A percentile compares a stretch with the other conserved stretches of the same genome.
Evolutionary conservation across 2,329 filamentous ascomycete species (phyloP).

Genomic region (Alternaria arborescens): DNA sequence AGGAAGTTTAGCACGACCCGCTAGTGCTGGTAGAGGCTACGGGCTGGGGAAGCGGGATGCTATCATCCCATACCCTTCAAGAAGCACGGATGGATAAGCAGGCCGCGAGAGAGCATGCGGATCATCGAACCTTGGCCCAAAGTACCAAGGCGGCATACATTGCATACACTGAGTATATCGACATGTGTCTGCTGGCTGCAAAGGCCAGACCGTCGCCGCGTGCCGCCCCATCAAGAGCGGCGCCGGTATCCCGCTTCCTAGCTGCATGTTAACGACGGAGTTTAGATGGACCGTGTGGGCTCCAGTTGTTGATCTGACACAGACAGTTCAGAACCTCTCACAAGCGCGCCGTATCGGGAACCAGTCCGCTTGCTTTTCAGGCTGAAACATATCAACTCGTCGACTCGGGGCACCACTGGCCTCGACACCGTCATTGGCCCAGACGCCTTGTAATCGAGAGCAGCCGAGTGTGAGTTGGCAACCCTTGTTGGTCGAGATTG

Average conservation of each 20-base stretch:
- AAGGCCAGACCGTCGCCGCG: conserved; percentile 2
- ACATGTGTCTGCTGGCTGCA: neutral
- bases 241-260: conserved; percentile 18
- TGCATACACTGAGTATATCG: neutral
- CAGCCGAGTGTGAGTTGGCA: conserved; percentile 13
- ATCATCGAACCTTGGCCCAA: neutral
- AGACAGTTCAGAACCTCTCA: conserved; percentile 9
- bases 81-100: conserved; percentile 5
- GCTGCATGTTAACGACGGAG: conserved; percentile 12
- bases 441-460: neutral
- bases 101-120: conserved; percentile 1
- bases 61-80: neutral
- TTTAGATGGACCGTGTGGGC: conserved; percentile 10
- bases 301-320: conserved; percentile 7
- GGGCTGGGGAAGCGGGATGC: conserved; percentile 17
- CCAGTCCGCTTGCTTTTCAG: conserved; percentile 13
- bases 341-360: conserved; percentile 13
- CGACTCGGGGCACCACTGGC: conserved; percentile 2
- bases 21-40: conserved; percentile 6
- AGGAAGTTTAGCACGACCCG: neutral
- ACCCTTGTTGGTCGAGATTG: conserved; percentile 18
- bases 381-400: conserved; percentile 13
- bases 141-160: neutral
- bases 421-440: conserved; percentile 10
- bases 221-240: conserved; percentile 7